Evolutionary conservation across 1,139 yeast species (phyloP).

Genomic region (Geotrichum restrictum): DNA sequence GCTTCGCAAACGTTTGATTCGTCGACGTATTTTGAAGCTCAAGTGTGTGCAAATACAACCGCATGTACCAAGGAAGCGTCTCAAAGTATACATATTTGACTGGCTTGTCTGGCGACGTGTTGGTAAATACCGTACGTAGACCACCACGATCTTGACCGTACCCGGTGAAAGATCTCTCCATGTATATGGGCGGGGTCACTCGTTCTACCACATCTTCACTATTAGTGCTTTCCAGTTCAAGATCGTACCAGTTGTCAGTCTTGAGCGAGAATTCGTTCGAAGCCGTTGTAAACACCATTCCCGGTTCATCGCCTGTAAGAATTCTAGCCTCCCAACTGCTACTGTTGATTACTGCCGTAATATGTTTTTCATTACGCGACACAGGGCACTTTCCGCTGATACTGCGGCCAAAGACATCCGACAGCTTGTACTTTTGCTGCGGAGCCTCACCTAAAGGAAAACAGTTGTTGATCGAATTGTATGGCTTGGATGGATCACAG

Average conservation of each 20-base stretch:
- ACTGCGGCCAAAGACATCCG: slow-evolving; percentile 64
- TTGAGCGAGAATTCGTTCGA: slow-evolving; percentile 24
- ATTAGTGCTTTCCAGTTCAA: slow-evolving; percentile 42
- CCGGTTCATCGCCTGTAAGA: slow-evolving; percentile 16
- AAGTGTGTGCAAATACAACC: slow-evolving; percentile 73
- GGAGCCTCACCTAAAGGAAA: slow-evolving; percentile 65
- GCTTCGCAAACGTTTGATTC: slow-evolving; percentile 4
- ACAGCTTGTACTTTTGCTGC: slow-evolving; percentile 51
- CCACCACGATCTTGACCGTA: slow-evolving; percentile 92
- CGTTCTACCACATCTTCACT: slow-evolving; percentile 32
- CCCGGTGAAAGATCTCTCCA: slow-evolving; percentile 85
- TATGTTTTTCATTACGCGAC: slow-evolving; percentile 29
- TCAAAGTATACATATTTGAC: slow-evolving; percentile 66
- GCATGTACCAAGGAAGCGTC: slow-evolving; percentile 89
- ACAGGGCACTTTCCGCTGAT: slow-evolving; percentile 64
- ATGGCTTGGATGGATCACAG: slow-evolving; percentile 63
- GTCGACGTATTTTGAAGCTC: slow-evolving; percentile 22
- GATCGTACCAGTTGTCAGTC: slow-evolving; percentile 37
- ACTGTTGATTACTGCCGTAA: slow-evolving; percentile 31
- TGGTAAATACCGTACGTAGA: slow-evolving; percentile 68
- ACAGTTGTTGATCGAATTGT: slow-evolving; percentile 61
- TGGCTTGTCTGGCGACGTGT: slow-evolving; percentile 49
- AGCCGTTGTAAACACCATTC: slow-evolving; percentile 11
- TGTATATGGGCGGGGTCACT: slow-evolving; percentile 60
- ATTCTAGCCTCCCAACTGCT: slow-evolving; percentile 30